Base-by-base conservation (phyloP, 2,329 filamentous ascomycete genomes). In the Pseudocercospora ulei region DNA sequence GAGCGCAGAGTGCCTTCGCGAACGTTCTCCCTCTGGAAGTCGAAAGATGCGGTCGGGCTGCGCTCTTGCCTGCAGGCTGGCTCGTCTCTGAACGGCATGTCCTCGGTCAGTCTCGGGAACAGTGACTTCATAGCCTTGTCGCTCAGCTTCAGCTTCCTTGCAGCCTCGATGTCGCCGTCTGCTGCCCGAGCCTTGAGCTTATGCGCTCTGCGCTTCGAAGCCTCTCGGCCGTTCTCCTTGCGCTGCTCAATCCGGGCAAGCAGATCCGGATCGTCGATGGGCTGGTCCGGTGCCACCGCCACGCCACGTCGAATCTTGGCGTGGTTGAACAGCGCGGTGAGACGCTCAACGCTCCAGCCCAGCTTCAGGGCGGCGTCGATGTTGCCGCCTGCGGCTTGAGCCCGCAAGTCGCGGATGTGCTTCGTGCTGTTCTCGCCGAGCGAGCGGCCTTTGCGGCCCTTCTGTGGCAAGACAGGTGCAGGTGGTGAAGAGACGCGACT, bases 291-390 rank as follows among this genome's bases (percentile, higher is more conserved):
- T 2, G 8, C 19, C 16, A 35, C 34, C 6, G 9, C 2, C 4
- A 40, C 24, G 11, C 42, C 46, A 6, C 34, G 28, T n/a, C 13
- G 29, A 4, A 9, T 13, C 30, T 48, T 48, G 11, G 42, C 25
- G n/a, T 30, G 30, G 29, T 48, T 48, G 39, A 34, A 48, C 13
- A 48, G 22, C 9, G 39, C 33, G 5, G 46, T 48, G 23, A 46
- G n/a, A 3, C 43, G 39, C 16, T 45, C 46, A 5, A 45, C 36
- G 3, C 38, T 26, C 46, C 46, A 48, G 27, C 46, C 46, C 6
- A 48, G 46, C 39, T 43, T 44, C 3, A 48, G 29, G 3, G 46
- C 46, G 3, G 43, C 39, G 5, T 48, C 41, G 18, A 48, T 28
- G 17, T 41, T 31, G 26, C 42, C 46, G 28, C 22, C 20, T 14